Evolutionary conservation across 371 early-diverging fungal species (phyloP).

Genomic region (Neoconidiobolus thromboides): DNA sequence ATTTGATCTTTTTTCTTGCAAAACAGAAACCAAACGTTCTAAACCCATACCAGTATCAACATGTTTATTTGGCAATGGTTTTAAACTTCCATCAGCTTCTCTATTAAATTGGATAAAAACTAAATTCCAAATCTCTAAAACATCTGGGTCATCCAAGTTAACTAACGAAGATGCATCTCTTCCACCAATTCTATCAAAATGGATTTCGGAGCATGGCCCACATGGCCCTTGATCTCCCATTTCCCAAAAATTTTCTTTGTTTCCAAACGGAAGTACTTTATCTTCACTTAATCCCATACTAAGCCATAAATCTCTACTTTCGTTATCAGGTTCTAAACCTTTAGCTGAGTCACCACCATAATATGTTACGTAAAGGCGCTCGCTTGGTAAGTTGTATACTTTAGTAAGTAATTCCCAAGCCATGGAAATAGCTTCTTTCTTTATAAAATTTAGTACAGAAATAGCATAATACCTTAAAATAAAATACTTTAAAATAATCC

Average conservation of each 20-base stretch:
- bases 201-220: constrained; percentile 99
- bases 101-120: constrained; percentile 99
- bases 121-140: constrained; percentile 99
- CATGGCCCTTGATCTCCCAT: constrained; percentile 99
- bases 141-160: constrained; percentile 98
- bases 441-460: neutral
- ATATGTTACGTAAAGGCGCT: constrained; percentile 95
- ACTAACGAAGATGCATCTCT: constrained; percentile 90
- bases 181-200: constrained; percentile 96
- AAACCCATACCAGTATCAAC: constrained; percentile 99
- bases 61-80: constrained; percentile 87
- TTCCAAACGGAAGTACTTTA: constrained; percentile 75
- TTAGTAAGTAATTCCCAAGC: constrained; percentile 93
- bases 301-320: constrained; percentile 88
- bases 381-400: constrained; percentile 65
- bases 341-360: constrained; percentile 84
- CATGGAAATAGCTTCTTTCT: constrained; percentile 76
- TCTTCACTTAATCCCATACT: constrained; percentile 71
- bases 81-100: constrained; percentile 79
- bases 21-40: constrained; percentile 92
- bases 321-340: constrained; percentile 74
- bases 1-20: constrained; percentile 94
- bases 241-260: constrained; percentile 99
- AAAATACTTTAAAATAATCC: constrained; percentile 90
- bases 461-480: too few relatives aligned